phyloP scores from a whole-genome alignment of 768 basidiomycete species.

The Coprinopsis strossmayeri region DNA sequence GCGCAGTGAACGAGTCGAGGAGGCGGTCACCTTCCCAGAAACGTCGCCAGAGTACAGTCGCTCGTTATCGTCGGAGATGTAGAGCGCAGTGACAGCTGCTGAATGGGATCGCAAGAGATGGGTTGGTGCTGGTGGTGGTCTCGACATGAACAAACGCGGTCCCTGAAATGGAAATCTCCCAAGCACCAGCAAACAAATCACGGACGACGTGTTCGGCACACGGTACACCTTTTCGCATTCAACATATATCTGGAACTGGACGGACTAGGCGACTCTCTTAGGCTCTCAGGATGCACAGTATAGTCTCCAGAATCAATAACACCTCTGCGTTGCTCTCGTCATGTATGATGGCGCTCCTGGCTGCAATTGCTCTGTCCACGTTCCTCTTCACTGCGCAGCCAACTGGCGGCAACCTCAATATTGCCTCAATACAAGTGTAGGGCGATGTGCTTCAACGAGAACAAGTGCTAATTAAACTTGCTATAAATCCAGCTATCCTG shows the following conservation, averaged over 20 bases:
- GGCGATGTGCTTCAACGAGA: constrained; percentile 21
- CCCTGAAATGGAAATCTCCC: neutral
- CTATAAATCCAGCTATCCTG: constrained; percentile 25
- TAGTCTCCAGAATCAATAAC: constrained; percentile 68
- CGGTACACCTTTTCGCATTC: no score
- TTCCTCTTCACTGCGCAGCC: constrained; percentile 56
- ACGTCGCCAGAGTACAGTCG: constrained; percentile 84
- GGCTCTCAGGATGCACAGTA: constrained; percentile 52
- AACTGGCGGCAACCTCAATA: constrained; percentile 42
- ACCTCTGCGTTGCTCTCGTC: constrained; percentile 67
- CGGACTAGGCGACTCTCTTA: neutral
- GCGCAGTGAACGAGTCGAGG: constrained; percentile 72
- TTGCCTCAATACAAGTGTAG: constrained; percentile 75
- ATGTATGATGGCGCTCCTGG: constrained; percentile 67
- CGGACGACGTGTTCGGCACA: constrained; percentile 11
- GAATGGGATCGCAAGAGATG: constrained; percentile 75
- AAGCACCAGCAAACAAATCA: constrained; percentile 7
- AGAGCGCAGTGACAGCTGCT: constrained; percentile 51
- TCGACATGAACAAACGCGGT: constrained; percentile 11
- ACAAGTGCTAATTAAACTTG: no score
- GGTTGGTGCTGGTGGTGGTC: constrained; percentile 44
- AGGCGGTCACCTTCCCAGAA: constrained; percentile 69
- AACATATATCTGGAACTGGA: no score
- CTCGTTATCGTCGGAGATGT: constrained; percentile 66
- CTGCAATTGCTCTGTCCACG: constrained; percentile 67